Percentiles rank a stretch among this genome's conserved stretches.
Evolutionary conservation across 257 asterid genomes (phyloP).

Genomic region (Solanum megistacrolobum): DNA sequence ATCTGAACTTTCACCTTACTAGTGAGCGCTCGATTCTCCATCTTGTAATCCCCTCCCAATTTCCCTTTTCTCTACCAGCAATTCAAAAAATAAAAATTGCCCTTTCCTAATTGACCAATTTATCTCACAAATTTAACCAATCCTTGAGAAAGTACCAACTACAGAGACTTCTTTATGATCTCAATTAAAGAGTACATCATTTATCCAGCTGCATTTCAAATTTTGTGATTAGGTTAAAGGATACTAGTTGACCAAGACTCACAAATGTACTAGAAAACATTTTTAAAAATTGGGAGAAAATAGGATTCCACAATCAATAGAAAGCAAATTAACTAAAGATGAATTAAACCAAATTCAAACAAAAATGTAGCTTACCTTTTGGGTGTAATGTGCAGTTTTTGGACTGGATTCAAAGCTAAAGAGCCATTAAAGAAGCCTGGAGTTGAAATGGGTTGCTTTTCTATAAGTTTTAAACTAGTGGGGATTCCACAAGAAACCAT

Average conservation of each 20-base stretch:
- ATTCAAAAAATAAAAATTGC: neutral
- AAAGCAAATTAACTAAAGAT: neutral
- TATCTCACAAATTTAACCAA: neutral
- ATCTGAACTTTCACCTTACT: neutral
- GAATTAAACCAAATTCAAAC: neutral
- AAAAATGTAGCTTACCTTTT: slow-evolving; percentile 19
- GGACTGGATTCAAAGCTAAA: slow-evolving; percentile 46
- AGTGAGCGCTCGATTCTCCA: neutral
- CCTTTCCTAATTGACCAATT: neutral
- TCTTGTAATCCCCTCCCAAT: neutral
- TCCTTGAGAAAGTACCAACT: neutral
- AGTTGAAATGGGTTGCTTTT: slow-evolving; percentile 39
- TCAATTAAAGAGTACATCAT: neutral
- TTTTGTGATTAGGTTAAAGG: neutral
- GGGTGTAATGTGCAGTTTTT: slow-evolving; percentile 32
- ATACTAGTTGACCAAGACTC: neutral
- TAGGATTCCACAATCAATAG: neutral
- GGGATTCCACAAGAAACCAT: slow-evolving; percentile 64
- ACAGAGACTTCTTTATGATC: neutral
- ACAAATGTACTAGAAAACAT: neutral
- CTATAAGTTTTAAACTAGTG: slow-evolving; percentile 34
- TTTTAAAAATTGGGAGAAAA: neutral
- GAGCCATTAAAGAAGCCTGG: slow-evolving; percentile 28
- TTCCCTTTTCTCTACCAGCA: neutral
- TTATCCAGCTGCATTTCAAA: neutral